Base-by-base conservation (phyloP, 1,284 basidiomycete genomes). In the Fomitopsis betulina region DNA sequence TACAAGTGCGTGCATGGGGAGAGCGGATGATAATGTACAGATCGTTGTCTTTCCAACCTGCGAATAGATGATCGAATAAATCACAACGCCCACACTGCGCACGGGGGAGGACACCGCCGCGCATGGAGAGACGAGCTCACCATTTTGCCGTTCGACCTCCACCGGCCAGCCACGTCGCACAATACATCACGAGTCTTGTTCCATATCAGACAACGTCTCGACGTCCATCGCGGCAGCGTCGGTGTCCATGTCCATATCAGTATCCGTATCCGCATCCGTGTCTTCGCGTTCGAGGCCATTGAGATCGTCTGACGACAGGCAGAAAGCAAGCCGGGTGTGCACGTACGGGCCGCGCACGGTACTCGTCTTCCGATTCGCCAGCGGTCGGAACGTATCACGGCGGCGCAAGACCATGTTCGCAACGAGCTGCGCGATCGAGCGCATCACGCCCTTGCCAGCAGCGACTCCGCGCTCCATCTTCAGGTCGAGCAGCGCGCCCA, bases 371-470 rank as follows among this genome's bases (percentile, higher is more conserved):
- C 71, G 70, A 61, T 71, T 73, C 53, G 73, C 69, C 53, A 79
- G 67, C 33, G 76, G 72, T 39, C 76, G 71, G 25, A 59, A 69
- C 3, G 69, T 66, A 49, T 80, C 77, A 58, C 70, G 71, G 56
- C 84, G 67, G 54, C 77, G 75, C 61, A 84, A 72, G 43, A 82
- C 68, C 83, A 84, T 84, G 68, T 79, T 78, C 55, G 83, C 82
- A 51, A 84, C 79, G 19, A 84, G 72, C 57, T 83, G 80, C 38
- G 75, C 70, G 65, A 84, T 72, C 58, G 64, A 78, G 43, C 70
- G 65, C 56, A 73, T 72, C 45, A 63, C 64, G 43, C 68, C 68
- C 62, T 70, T 68, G 45, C 67, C 66, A 55, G 65, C 53, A 58
- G 58, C 54, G 59, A 57, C 61, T 15, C 63, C 63, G 39, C 63